Base-by-base conservation (phyloP, 2,329 filamentous ascomycete genomes). In the Ustulina deusta region DNA sequence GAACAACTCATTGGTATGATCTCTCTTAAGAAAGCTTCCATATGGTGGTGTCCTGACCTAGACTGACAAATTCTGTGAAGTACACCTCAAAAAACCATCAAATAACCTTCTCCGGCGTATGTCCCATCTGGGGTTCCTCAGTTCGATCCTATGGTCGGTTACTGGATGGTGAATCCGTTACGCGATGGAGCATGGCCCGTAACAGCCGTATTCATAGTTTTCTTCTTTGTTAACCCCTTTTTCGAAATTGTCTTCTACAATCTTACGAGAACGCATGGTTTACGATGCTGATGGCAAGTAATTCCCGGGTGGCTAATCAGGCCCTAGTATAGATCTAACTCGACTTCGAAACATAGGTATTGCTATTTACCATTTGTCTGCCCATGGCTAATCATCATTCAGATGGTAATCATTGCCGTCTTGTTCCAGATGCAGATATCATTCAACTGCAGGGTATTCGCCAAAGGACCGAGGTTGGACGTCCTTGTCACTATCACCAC, bases 161-260 rank as follows among this genome's bases (percentile, higher is more conserved):
- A 61, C 32, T 65, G 63, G 56, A 65, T 65, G 63, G 27, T 61
- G 15, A 61, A 61, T 40, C 63, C 57, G 32, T 9, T 61, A 20
- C 63, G 17, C 7, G 29, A 44, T 15, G 62, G 62, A 20, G 55
- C 20, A 15, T 56, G 56, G 48, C 2, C 1, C 13, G 11, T 65
- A 25, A 32, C 48, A 40, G 56, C 29, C 48, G 36, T 55, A 13
- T 61, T 65, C 29, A 29, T 56, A 34, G 6, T 29, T 22, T 65
- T 29, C 20, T 60, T 55, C 9, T 22, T 44, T 1, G 22, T 55
- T n/a, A 27, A 36, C 9, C 17, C 38, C 17, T 2, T 49, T 40
- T 7, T 65, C 17, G 63, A 61, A 27, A 44, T 49, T 27, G 22
- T 55, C 5, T 48, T 65, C 20, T 61, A 49, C 15, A 44, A 17